phyloP scores from a whole-genome alignment of 1,284 basidiomycete genomes.

The Leccinum laetum region DNA sequence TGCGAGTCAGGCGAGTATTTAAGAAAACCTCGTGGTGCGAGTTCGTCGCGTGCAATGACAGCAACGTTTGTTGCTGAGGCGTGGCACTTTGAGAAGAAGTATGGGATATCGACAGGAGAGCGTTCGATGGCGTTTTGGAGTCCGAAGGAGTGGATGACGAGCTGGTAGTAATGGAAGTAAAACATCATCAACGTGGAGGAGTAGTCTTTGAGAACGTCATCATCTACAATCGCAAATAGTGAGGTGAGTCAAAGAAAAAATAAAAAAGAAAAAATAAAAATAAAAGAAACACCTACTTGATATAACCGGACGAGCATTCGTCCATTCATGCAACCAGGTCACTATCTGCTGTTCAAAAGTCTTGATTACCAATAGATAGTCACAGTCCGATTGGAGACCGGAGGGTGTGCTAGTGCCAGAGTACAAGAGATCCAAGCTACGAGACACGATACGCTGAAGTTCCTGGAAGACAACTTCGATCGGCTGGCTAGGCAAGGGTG shows the following conservation, averaged over 20 bases:
- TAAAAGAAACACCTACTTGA: constrained; percentile 16
- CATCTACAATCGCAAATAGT: constrained; percentile 21
- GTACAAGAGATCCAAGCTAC: constrained; percentile 90
- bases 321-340: constrained; percentile 70
- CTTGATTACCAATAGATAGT: constrained; percentile 84
- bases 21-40: constrained; percentile 76
- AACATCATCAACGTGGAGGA: constrained; percentile 62
- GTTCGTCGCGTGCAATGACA: constrained; percentile 69
- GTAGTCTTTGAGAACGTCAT: constrained; percentile 43
- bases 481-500: background rate
- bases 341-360: constrained; percentile 82
- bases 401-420: constrained; percentile 81
- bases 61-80: constrained; percentile 73
- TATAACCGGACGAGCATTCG: constrained; percentile 23
- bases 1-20: constrained; percentile 90
- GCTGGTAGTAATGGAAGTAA: constrained; percentile 82
- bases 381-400: constrained; percentile 84
- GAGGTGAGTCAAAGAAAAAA: background rate
- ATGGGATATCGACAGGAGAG: constrained; percentile 71
- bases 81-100: constrained; percentile 87
- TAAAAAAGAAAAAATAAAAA: background rate
- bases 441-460: constrained; percentile 84
- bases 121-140: constrained; percentile 91
- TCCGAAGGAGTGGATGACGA: constrained; percentile 94
- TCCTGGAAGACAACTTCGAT: constrained; percentile 48